phyloP scores from a whole-genome alignment of 2,329 filamentous ascomycete species.

The Paramyrothecium roridum region DNA sequence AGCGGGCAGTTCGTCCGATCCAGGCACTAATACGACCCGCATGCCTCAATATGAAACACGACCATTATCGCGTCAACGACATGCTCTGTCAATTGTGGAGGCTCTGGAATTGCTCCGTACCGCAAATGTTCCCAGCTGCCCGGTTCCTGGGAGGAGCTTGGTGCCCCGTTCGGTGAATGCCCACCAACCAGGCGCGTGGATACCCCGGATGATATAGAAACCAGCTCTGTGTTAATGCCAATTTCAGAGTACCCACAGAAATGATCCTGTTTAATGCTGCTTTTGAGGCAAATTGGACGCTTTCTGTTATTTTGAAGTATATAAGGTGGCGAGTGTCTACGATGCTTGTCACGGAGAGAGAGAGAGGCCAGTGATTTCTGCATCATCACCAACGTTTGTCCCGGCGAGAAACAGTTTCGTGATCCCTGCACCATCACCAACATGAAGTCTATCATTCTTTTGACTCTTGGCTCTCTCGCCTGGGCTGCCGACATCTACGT shows the following conservation, averaged over 20 bases:
- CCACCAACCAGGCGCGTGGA: neutral
- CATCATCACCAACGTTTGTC: too few relatives aligned
- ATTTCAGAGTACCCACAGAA: neutral
- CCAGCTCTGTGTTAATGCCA: neutral
- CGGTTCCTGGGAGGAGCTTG: neutral
- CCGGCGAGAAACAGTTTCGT: too few relatives aligned
- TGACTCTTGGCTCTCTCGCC: neutral
- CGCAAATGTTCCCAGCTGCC: neutral
- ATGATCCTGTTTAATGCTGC: too few relatives aligned
- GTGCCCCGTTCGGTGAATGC: neutral
- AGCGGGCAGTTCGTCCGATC: too few relatives aligned
- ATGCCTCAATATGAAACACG: too few relatives aligned
- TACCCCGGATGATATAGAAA: neutral
- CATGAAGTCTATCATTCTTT: neutral
- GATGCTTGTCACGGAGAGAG: neutral
- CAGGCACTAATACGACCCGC: too few relatives aligned
- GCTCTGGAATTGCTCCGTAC: neutral
- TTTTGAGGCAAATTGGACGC: too few relatives aligned
- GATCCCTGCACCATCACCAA: neutral
- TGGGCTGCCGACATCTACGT: constrained; percentile 38
- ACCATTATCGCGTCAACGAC: too few relatives aligned
- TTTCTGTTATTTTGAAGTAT: neutral
- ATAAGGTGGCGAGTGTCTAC: neutral
- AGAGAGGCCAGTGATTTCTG: neutral
- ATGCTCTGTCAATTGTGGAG: too few relatives aligned